Evolutionary conservation across 441 rosid genomes (phyloP), one percentile per base, ranked within the genome.

Genomic region (Erysimum cheiri): DNA sequence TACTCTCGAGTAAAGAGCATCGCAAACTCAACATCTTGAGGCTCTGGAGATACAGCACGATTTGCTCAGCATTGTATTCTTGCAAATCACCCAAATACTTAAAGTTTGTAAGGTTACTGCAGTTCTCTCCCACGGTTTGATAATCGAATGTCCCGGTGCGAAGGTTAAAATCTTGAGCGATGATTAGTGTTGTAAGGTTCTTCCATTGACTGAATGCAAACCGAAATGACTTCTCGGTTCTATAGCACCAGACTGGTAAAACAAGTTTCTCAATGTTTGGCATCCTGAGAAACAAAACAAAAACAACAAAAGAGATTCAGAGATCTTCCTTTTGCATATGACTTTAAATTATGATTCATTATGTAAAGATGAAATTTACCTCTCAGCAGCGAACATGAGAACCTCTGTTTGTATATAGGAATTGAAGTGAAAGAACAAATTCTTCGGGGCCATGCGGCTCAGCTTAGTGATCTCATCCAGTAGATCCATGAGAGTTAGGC

Each of bases 21-120:
- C 13, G 62, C n/a, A 71, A 29, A 61, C 69, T 71, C 37, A 71
- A 33, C 69, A 29, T 71, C 48, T 61, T 53, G 37, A 71, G 26
- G 37, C 9, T 62, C 2, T 60, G 53, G 39, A 62, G 31, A 47
- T 53, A 15, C 4, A 3, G 0, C 47, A 62, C 55, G 28, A 71
- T 71, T n/a, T 32, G 0, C 10, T 31, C 1, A 11, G 62, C 69
- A 11, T 0, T 4, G 5, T 14, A 0, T 1, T 14, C 7, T 1
- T 26, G 5, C 19, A 71, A 24, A 62, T 0, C 0, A 43, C 41
- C 50, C 0, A 40, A 28, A 40, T 15, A 53, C 12, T 66, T 53
- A 0, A 66, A 53, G 41, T 66, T 53, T 2, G 41, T 53, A 6
- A 53, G 52, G 52, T 66, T 66, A 28, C 8, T 53, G 1, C 61